Percentiles rank a stretch among this genome's conserved stretches.
These are phyloP conservation scores for Mentha longifolia DNA, from an alignment of 257 asterid species.

Conservation along the genomic window DNA sequence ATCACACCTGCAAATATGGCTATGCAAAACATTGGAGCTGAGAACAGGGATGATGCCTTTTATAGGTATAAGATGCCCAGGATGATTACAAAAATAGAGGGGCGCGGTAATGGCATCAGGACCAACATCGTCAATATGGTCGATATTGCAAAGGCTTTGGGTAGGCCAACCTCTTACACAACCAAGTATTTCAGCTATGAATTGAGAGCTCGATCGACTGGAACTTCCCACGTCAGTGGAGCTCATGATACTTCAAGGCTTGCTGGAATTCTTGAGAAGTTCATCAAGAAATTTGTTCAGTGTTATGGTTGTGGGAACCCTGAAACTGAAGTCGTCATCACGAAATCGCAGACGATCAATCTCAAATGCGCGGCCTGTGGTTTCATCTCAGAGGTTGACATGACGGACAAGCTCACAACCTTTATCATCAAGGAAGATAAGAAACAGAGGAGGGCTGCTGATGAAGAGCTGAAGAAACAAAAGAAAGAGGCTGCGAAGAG, in stretches of 20 bases:
- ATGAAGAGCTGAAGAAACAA: conserved; percentile 68
- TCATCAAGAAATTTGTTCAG: conserved; percentile 80
- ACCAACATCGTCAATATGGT: conserved; percentile 86
- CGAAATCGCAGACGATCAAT: conserved; percentile 70
- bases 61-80: conserved; percentile 88
- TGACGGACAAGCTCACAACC: conserved; percentile 87
- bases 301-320: conserved; percentile 87
- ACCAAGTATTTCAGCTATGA: conserved; percentile 85
- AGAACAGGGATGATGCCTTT: conserved; percentile 89
- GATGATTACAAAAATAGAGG: conserved; percentile 83
- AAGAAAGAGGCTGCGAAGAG: conserved; percentile 69
- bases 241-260: conserved; percentile 80
- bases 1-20: conserved; percentile 52
- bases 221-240: conserved; percentile 84
- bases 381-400: conserved; percentile 74
- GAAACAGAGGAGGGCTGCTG: conserved; percentile 84
- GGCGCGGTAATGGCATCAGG: conserved; percentile 91
- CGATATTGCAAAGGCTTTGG: conserved; percentile 81
- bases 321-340: conserved; percentile 69
- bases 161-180: conserved; percentile 81
- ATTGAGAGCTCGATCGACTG: conserved; percentile 85
- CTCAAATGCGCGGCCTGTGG: conserved; percentile 91
- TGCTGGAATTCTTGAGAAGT: conserved; percentile 77
- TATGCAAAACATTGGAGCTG: conserved; percentile 83
- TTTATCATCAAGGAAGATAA: conserved; percentile 78